phyloP scores from a whole-genome alignment of 768 basidiomycete genomes.

The Amyloporia xantha region DNA sequence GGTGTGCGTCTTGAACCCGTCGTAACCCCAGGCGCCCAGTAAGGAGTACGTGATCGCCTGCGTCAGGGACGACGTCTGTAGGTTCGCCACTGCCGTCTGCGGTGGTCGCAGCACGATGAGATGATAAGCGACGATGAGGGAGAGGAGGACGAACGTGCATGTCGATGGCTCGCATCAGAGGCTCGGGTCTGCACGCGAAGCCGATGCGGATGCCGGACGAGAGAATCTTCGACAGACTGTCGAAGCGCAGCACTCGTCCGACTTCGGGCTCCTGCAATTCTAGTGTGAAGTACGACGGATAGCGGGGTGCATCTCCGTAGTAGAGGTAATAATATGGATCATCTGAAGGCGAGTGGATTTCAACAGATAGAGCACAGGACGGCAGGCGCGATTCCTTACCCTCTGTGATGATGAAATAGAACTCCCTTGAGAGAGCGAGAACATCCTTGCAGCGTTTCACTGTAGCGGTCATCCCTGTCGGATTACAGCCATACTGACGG shows the following conservation, averaged over 20 bases:
- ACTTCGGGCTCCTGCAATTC: slow-evolving; percentile 57
- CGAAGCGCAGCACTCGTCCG: slow-evolving; percentile 83
- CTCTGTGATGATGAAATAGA: slow-evolving; percentile 83
- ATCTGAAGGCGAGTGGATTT: slow-evolving; percentile 48
- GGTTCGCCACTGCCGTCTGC: slow-evolving; percentile 63
- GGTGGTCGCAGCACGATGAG: too few relatives aligned
- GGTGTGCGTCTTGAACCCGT: slow-evolving; percentile 70
- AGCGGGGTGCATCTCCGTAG: slow-evolving; percentile 57
- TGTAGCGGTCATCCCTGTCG: slow-evolving; percentile 76
- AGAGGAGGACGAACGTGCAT: slow-evolving; percentile 45
- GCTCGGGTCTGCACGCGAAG: slow-evolving; percentile 69
- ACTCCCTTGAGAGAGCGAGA: slow-evolving; percentile 64
- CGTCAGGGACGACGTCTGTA: slow-evolving; percentile 61
- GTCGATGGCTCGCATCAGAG: slow-evolving; percentile 67
- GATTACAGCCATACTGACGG: slow-evolving; percentile 91
- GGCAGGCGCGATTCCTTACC: too few relatives aligned
- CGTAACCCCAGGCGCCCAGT: slow-evolving; percentile 69
- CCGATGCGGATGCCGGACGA: slow-evolving; percentile 78
- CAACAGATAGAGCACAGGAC: too few relatives aligned
- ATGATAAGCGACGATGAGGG: too few relatives aligned
- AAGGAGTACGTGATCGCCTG: slow-evolving; percentile 59
- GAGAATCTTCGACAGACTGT: slow-evolving; percentile 84
- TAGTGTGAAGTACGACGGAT: slow-evolving; percentile 77
- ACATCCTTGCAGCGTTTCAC: slow-evolving; percentile 65
- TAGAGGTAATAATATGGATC: slow-evolving; percentile 81